Percentiles rank a stretch among this genome's conserved stretches.
Conservation (phyloP, 2,329 filamentous ascomycete species). For the Aspergillus tubingensis region DNA sequence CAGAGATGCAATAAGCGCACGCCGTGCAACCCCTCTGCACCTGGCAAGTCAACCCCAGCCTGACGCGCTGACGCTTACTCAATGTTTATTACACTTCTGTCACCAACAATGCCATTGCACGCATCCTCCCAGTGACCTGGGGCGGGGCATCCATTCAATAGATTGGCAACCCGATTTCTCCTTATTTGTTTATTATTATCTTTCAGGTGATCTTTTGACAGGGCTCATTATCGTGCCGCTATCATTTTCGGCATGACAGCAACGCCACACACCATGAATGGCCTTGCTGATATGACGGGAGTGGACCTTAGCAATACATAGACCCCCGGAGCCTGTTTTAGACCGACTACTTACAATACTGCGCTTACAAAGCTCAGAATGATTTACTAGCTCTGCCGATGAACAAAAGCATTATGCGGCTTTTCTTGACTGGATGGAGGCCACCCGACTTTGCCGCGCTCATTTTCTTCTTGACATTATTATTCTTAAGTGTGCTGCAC, state of each 20-base stretch:
- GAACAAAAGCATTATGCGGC: conserved; percentile 7
- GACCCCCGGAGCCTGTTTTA: background rate
- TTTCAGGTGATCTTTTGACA: conserved; percentile 2
- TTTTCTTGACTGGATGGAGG: conserved; percentile 3
- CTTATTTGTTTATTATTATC: too few relatives aligned
- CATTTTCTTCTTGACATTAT: background rate
- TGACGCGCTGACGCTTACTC: conserved; percentile 8
- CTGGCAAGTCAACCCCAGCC: conserved; percentile 9
- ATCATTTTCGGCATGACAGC: background rate
- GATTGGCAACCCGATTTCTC: background rate
- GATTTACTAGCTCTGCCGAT: background rate
- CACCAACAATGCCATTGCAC: conserved; percentile 6
- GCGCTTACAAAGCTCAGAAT: background rate
- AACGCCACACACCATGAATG: background rate
- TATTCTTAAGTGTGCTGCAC: background rate
- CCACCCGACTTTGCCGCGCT: conserved; percentile 17
- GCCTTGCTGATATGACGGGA: background rate
- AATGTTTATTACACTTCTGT: background rate
- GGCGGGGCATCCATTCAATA: background rate
- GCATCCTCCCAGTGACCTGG: background rate
- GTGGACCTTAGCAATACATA: background rate
- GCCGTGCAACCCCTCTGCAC: conserved; percentile 17
- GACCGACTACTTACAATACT: conserved; percentile 1
- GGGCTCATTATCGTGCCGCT: background rate
- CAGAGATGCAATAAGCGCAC: conserved; percentile 11